These are phyloP conservation scores for Hortiboletus flavorubellus DNA, from an alignment of 768 basidiomycete species.

Conservation along the genomic window DNA sequence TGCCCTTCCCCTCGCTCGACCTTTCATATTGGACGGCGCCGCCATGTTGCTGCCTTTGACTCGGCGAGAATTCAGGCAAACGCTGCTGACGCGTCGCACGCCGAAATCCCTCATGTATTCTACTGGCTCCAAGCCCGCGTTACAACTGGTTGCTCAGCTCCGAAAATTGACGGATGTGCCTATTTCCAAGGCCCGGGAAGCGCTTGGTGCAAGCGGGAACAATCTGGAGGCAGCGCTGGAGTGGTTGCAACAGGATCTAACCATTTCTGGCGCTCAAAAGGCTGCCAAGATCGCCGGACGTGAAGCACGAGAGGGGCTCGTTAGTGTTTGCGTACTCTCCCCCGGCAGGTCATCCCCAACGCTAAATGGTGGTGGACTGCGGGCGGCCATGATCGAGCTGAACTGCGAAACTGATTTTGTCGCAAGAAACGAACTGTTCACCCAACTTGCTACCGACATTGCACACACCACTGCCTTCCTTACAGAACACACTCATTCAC, in stretches of 20 bases:
- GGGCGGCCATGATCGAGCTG: conserved; percentile 86
- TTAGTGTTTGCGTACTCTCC: conserved; percentile 74
- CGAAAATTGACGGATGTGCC: conserved; percentile 80
- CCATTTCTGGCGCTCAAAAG: conserved; percentile 67
- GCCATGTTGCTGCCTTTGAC: conserved; percentile 17
- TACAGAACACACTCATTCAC: conserved; percentile 37
- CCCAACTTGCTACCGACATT: conserved; percentile 70
- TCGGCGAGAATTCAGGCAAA: conserved; percentile 1
- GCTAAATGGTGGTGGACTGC: conserved; percentile 44
- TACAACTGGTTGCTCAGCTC: conserved; percentile 82
- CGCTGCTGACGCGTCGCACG: not conserved
- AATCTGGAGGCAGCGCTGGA: conserved; percentile 68
- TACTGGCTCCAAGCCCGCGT: conserved; percentile 53
- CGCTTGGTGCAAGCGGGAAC: conserved; percentile 70
- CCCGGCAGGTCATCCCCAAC: conserved; percentile 46
- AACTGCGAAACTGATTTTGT: conserved; percentile 99
- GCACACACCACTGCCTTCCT: conserved; percentile 82
- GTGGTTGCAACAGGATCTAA: conserved; percentile 80
- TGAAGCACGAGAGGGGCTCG: conserved; percentile 70
- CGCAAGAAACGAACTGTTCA: conserved; percentile 79
- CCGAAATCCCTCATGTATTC: conserved; percentile 43
- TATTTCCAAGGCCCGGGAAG: conserved; percentile 84
- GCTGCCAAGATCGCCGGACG: conserved; percentile 82
- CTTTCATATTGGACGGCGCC: not conserved
- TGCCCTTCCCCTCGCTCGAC: not conserved